Conservation (phyloP, 495 filamentous ascomycete species). For the Aspergillus wentii region DNA sequence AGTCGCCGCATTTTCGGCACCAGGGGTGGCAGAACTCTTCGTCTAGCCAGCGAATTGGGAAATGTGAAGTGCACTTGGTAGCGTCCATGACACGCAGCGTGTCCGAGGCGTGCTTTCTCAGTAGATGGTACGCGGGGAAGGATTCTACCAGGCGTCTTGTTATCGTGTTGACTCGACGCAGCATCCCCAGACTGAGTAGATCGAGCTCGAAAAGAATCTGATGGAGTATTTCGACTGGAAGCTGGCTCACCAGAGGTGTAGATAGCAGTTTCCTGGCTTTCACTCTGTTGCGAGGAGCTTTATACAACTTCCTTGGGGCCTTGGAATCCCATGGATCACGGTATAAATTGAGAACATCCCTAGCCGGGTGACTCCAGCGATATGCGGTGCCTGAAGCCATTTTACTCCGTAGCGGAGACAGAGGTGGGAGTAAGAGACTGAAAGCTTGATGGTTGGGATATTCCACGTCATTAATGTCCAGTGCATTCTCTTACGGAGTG, state of each 20-base stretch:
- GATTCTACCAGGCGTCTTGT: slow-evolving; percentile 4
- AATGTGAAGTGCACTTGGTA: not conserved
- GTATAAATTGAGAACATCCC: not conserved
- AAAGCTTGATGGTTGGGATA: too few species aligned
- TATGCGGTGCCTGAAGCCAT: slow-evolving; percentile 9
- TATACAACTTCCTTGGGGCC: too few species aligned
- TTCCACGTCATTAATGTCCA: too few species aligned
- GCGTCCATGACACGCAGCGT: slow-evolving; percentile 6
- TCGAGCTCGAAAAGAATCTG: slow-evolving; percentile 7
- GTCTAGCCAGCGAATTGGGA: slow-evolving; percentile 4
- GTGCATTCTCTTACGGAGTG: too few species aligned
- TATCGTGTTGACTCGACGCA: slow-evolving; percentile 7
- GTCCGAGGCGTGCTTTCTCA: slow-evolving; percentile 5
- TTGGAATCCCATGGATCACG: too few species aligned
- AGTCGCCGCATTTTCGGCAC: slow-evolving; percentile 7
- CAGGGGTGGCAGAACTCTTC: slow-evolving; percentile 9
- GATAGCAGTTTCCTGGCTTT: not conserved
- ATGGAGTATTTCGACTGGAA: slow-evolving; percentile 7
- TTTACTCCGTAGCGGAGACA: too few species aligned
- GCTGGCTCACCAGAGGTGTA: not conserved
- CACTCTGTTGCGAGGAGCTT: slow-evolving; percentile 3
- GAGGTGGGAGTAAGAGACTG: too few species aligned
- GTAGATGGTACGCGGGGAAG: slow-evolving; percentile 6
- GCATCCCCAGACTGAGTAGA: slow-evolving; percentile 4
- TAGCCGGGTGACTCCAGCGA: slow-evolving; percentile 1